Base-by-base conservation (phyloP, 371 early-diverging fungal genomes). In the Rhizopus sp. region DNA sequence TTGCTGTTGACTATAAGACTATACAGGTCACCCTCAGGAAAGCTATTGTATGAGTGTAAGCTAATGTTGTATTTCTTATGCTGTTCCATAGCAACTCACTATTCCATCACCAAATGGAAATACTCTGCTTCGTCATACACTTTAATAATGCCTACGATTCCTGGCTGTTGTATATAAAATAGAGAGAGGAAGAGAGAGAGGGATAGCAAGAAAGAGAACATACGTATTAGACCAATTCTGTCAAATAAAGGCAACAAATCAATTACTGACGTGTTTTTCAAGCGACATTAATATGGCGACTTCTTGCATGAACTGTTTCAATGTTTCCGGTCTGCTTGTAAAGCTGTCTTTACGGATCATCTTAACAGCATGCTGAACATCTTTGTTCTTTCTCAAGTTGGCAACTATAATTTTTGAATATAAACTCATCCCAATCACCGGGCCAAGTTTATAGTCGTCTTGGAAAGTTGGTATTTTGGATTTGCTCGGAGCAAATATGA, bases 21-120 rank as follows among this genome's bases (percentile, higher is more conserved):
- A 68, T 97, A 98, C n/a, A 98, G 70, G 66, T 98, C 98, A 29
- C 97, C 97, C 51, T 89, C 95, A 33, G 60, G 62, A 0, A 84
- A 83, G 45, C 87, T 84, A 63, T 6, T 12, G 12, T 30, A 12
- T 41, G 4, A 0, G 5, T 31, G 32, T 42, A 31, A 31, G 31
- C 7, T 39, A 9, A 23, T 23, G 23, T 13, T 1, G 33, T 31
- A 13, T 33, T 10, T 15, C 4, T 42, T 6, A 12, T n/a, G 23
- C 23, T 1, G 31, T 16, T n/a, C 3, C 8, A 39, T 32, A 47
- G 35, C 42, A 13, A 47, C 55, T 53, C 57, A 61, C 62, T 55
- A 62, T 53, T 66, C 62, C 31, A 62, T 45, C 6, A 67, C 53
- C 8, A 62, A 35, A 40, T 47, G 58, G 38, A 62, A 62, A 7